A percentile compares a stretch with the other conserved stretches of the same genome.
These are phyloP conservation scores for Fusarium ramigenum DNA, from an alignment of 2,329 filamentous ascomycete genomes.

Conservation along the genomic window DNA sequence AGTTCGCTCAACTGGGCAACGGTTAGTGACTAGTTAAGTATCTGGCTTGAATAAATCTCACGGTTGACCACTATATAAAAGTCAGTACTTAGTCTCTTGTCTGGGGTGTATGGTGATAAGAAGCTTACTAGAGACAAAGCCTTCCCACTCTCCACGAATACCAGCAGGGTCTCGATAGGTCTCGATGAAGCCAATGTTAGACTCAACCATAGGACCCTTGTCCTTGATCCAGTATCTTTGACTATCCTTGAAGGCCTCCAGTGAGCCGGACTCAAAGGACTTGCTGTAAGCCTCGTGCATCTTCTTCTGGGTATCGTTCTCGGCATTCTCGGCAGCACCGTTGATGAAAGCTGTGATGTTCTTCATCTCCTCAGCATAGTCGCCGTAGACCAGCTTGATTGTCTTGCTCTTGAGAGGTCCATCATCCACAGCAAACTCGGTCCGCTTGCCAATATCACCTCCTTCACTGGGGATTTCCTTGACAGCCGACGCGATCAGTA, in stretches of 20 bases:
- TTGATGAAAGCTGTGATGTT: slow-evolving; percentile 73
- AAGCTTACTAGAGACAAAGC: slow-evolving; percentile 72
- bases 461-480: slow-evolving; percentile 68
- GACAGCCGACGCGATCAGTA: slow-evolving; percentile 77
- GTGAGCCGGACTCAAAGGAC: slow-evolving; percentile 78
- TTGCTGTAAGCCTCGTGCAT: slow-evolving; percentile 80
- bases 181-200: slow-evolving; percentile 85
- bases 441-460: slow-evolving; percentile 74
- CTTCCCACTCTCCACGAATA: slow-evolving; percentile 85
- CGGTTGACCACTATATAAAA: slow-evolving; percentile 71
- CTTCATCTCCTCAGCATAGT: slow-evolving; percentile 77
- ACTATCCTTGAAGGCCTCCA: slow-evolving; percentile 81
- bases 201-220: slow-evolving; percentile 82
- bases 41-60: slow-evolving; percentile 30
- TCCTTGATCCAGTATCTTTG: slow-evolving; percentile 86
- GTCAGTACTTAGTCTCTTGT: slow-evolving; percentile 31
- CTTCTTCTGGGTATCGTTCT: slow-evolving; percentile 77
- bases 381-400: slow-evolving; percentile 77
- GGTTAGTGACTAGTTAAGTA: not conserved
- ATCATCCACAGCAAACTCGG: slow-evolving; percentile 66
- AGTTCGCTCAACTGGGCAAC: slow-evolving; percentile 76
- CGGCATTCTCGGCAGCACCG: slow-evolving; percentile 73
- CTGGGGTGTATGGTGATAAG: not conserved
- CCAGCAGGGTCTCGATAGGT: slow-evolving; percentile 86
- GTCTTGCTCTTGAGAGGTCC: slow-evolving; percentile 72